Evolutionary conservation across 2,329 filamentous ascomycete genomes (phyloP), one percentile per base, ranked within the genome.

Genomic region (Claviceps capensis): DNA sequence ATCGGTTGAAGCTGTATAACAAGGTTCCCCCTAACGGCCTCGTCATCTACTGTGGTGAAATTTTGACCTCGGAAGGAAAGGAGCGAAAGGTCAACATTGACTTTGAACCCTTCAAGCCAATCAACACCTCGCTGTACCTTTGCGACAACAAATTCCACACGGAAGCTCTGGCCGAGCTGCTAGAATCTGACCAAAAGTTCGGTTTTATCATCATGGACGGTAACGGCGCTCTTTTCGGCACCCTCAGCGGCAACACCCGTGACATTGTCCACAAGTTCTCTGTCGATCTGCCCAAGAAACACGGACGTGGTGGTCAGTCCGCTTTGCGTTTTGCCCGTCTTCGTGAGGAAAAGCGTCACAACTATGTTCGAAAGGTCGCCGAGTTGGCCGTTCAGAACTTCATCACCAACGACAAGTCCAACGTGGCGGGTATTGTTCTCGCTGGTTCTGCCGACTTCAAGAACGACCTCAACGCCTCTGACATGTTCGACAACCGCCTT

Each of bases 71-170:
- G 34, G 93, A 98, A 76, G 93, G 93, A 72, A 98, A 98, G 73
- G 93, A 98, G 75, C 81, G 93, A 66, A 98, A 96, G 78, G 94
- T 98, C 76, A 98, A 98, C 73, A 98, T 98, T 69, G 94, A 98
- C 68, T 98, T 98, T 69, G 93, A 98, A 73, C 93, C 93, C 36
- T 98, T 98, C 80, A 98, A 98, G 79, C 93, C 93, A 55, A 98
- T 98, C 82, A 98, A 98, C 73, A 98, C 93, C 38, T 98, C 94
- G 45, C 81, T 98, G 47, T 98, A 98, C 70, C 87, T 98, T 55
- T 98, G 93, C 75, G 93, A 98, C 82, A 98, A 98, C 79, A 98
- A 98, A 68, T 98, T 98, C 72, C 93, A 98, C 69, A 98, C 93
- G 53, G 93, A 98, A 72, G 91, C 93, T 17, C 76, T 98, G 59